Evolutionary conservation across 805 yeast species (phyloP).

Genomic region (Teunomyces lycoperdinae): DNA sequence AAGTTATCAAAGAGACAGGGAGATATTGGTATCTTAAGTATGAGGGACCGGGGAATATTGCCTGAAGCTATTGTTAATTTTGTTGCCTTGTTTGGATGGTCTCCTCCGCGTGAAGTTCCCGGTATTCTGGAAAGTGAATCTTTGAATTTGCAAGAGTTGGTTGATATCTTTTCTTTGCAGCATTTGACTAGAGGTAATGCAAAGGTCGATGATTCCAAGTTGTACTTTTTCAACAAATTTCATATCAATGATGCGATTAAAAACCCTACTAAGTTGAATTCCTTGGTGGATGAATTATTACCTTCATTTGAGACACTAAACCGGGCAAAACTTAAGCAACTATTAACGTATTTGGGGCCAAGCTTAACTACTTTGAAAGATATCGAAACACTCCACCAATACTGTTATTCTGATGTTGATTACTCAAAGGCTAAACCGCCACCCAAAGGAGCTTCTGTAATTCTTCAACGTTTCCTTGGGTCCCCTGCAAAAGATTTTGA

Average conservation of each 20-base stretch:
- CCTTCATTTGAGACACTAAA: constrained; percentile 16
- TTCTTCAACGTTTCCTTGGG: constrained; percentile 15
- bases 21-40: constrained; percentile 65
- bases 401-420: constrained; percentile 43
- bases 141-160: constrained; percentile 50
- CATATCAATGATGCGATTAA: constrained; percentile 50
- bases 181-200: constrained; percentile 91
- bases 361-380: constrained; percentile 56
- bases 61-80: constrained; percentile 90
- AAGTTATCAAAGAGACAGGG: constrained; percentile 86
- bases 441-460: constrained; percentile 9
- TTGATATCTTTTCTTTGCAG: constrained; percentile 55
- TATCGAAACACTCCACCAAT: constrained; percentile 44
- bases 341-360: constrained; percentile 46
- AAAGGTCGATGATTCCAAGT: constrained; percentile 77
- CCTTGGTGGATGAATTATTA: constrained; percentile 32
- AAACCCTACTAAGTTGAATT: constrained; percentile 31
- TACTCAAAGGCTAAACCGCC: constrained; percentile 22
- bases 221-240: constrained; percentile 72
- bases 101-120: constrained; percentile 60
- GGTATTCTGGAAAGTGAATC: constrained; percentile 53
- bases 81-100: constrained; percentile 92
- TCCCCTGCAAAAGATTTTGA: constrained; percentile 11
- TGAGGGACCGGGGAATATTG: constrained; percentile 59
- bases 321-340: constrained; percentile 31